Conservation (phyloP, 192 early-diverging fungal genomes). For the Rhizophagus sp. region DNA sequence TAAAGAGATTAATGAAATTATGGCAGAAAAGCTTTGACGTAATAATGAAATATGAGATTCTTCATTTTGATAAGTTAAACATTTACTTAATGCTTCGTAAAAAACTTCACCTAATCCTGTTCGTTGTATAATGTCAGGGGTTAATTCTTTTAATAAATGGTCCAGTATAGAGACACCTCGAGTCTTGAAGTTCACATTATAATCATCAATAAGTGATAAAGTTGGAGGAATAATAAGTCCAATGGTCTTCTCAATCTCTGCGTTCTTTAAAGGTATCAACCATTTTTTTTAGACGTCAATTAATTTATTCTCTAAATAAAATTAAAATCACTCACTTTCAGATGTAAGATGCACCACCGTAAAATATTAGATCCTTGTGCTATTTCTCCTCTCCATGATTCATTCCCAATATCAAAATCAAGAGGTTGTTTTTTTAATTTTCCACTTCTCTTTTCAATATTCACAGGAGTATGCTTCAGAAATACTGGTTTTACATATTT, state of each 20-base stretch:
- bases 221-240: conserved; percentile 30
- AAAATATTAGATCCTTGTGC: neutral
- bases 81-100: conserved; percentile 21
- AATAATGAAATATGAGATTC: conserved; percentile 12
- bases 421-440: neutral
- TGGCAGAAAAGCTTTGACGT: conserved; percentile 21
- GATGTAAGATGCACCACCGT: neutral
- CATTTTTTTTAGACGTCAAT: neutral
- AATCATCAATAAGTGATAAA: conserved; percentile 32
- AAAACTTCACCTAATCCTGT: conserved; percentile 31
- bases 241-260: conserved; percentile 20
- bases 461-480: neutral
- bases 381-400: conserved; percentile 10
- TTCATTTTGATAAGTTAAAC: conserved; percentile 28
- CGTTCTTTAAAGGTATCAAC: neutral
- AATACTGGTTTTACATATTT: conserved; percentile 13
- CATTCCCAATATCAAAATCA: neutral
- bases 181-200: conserved; percentile 27
- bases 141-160: conserved; percentile 24
- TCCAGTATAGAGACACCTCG: conserved; percentile 19
- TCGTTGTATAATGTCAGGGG: conserved; percentile 3
- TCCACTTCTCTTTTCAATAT: neutral
- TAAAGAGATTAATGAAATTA: conserved; percentile 13
- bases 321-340: neutral
- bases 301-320: neutral